These are phyloP conservation scores for Purpureocillium lavendulum DNA, from an alignment of 2,329 filamentous ascomycete species.

Conservation along the genomic window DNA sequence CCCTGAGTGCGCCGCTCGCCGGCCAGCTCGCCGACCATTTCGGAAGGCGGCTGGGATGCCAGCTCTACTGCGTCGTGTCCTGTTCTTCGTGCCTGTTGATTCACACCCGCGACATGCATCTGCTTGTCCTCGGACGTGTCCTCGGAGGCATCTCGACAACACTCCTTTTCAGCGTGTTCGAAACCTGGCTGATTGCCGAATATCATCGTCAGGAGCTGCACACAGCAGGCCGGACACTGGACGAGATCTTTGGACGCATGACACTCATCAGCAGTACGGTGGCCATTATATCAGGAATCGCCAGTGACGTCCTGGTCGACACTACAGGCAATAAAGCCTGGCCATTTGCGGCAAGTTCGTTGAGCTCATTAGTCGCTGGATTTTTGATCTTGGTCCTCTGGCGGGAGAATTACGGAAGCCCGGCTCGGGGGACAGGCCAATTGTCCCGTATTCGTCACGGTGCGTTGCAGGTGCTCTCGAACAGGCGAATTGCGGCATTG, in stretches of 20 bases:
- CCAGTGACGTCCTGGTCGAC: conserved; percentile 42
- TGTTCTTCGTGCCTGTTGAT: conserved; percentile 43
- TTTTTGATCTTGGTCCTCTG: conserved; percentile 31
- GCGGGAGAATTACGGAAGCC: conserved; percentile 19
- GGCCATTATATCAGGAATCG: conserved; percentile 44
- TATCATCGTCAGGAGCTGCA: conserved; percentile 39
- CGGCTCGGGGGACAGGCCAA: not conserved
- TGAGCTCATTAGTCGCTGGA: conserved; percentile 31
- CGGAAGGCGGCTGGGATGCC: conserved; percentile 41
- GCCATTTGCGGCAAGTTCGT: conserved; percentile 41
- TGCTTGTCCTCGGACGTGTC: conserved; percentile 46
- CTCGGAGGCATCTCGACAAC: conserved; percentile 48
- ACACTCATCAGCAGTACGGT: conserved; percentile 45
- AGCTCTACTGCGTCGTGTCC: conserved; percentile 45
- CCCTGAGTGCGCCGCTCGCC: conserved; percentile 31
- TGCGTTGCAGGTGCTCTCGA: conserved; percentile 1
- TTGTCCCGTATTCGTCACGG: not conserved
- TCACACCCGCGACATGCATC: conserved; percentile 27
- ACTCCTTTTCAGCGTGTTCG: conserved; percentile 49
- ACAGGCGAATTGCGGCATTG: conserved; percentile 35
- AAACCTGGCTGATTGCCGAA: conserved; percentile 53
- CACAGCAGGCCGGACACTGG: conserved; percentile 31
- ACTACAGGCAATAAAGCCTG: conserved; percentile 37
- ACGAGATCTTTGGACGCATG: conserved; percentile 43
- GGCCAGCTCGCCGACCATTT: conserved; percentile 31